phyloP scores from a whole-genome alignment of 352 stramenopile genomes.

The Phytophthora fragariae region DNA sequence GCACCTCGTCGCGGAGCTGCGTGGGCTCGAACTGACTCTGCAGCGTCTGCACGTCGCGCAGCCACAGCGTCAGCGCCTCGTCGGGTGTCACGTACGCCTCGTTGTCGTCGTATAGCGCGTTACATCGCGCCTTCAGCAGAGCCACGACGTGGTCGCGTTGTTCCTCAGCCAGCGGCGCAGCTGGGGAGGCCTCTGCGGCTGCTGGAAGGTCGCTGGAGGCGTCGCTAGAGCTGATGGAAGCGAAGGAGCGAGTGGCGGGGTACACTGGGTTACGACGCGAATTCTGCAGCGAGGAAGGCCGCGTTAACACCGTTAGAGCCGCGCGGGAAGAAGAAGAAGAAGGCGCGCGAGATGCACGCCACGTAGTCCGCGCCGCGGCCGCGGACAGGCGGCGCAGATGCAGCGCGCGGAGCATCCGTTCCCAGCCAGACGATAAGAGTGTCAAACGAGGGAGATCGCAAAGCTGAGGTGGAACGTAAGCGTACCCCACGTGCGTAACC shows the following conservation, averaged over 20 bases:
- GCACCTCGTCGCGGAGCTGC: constrained; percentile 42
- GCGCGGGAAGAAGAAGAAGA: constrained; percentile 3
- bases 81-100: constrained; percentile 32
- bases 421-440: constrained; percentile 33
- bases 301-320: not conserved
- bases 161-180: constrained; percentile 14
- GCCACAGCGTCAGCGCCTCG: constrained; percentile 49
- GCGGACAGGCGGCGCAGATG: constrained; percentile 32
- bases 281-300: constrained; percentile 3
- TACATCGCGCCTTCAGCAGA: constrained; percentile 62
- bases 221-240: too few relatives aligned
- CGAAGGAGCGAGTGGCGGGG: not conserved
- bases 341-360: not conserved
- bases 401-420: constrained; percentile 41
- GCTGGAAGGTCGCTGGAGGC: too few relatives aligned
- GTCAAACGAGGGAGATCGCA: constrained; percentile 19
- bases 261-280: constrained; percentile 4
- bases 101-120: constrained; percentile 60
- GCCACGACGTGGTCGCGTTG: constrained; percentile 37
- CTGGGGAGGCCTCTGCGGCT: too few relatives aligned
- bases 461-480: constrained; percentile 17
- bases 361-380: not conserved
- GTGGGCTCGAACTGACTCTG: constrained; percentile 21
- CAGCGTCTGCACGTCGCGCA: constrained; percentile 37
- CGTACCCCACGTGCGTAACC: not conserved